These are phyloP conservation scores for Gossypium turneri DNA, from an alignment of 345 rosid genomes.

Conservation along the genomic window DNA sequence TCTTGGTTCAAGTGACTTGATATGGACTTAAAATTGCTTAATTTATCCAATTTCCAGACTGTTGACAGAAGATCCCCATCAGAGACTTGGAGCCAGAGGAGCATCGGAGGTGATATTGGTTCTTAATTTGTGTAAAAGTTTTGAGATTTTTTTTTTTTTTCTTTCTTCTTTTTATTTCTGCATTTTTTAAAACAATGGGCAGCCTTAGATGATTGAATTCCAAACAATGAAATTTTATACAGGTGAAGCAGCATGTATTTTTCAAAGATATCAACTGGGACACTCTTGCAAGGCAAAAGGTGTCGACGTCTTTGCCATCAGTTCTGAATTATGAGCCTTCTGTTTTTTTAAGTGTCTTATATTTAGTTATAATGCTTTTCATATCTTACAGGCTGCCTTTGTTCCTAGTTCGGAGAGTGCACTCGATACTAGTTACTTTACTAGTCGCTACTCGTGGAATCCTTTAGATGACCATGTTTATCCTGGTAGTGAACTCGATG, in stretches of 20 bases:
- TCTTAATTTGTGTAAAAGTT: slow-evolving; percentile 14
- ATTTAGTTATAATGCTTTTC: slow-evolving; percentile 18
- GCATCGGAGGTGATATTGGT: slow-evolving; percentile 70
- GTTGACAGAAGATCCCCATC: slow-evolving; percentile 94
- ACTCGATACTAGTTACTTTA: slow-evolving; percentile 94
- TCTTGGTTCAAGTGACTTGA: neutral
- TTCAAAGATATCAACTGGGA: slow-evolving; percentile 86
- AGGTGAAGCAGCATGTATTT: slow-evolving; percentile 93
- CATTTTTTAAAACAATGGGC: neutral
- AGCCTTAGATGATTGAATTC: slow-evolving; percentile 8
- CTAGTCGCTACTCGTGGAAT: slow-evolving; percentile 94
- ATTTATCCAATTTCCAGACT: slow-evolving; percentile 46
- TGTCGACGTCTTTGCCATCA: slow-evolving; percentile 20
- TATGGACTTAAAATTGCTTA: neutral
- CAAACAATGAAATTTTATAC: slow-evolving; percentile 20
- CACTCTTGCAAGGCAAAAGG: slow-evolving; percentile 97
- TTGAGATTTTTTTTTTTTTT: neutral
- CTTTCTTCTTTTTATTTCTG: slow-evolving; percentile 4
- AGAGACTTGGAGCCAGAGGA: slow-evolving; percentile 95
- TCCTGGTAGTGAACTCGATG: slow-evolving; percentile 66
- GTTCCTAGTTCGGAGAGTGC: slow-evolving; percentile 94
- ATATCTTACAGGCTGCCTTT: slow-evolving; percentile 75
- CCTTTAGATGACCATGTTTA: slow-evolving; percentile 58
- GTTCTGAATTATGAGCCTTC: neutral
- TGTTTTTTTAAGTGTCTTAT: neutral